Conservation (phyloP, 305 asterid species). For the Euphrasia arctica region DNA sequence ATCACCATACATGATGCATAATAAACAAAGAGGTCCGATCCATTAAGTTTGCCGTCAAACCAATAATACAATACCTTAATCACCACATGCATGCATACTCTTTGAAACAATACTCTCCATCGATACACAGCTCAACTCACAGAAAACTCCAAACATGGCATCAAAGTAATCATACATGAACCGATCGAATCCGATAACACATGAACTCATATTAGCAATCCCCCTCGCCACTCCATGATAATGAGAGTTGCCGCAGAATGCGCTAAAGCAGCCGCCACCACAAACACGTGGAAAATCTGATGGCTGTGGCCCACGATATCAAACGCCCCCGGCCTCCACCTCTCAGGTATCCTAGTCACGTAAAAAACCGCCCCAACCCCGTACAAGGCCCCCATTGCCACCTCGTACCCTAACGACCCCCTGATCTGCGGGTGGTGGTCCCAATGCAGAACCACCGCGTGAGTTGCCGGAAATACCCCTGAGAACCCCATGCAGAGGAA, state of each 20-base stretch:
- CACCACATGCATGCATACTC: too few species aligned
- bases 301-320: conserved; percentile 70
- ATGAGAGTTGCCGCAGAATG: conserved; percentile 64
- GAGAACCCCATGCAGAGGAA: conserved; percentile 85
- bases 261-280: conserved; percentile 69
- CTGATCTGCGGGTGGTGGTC: conserved; percentile 42
- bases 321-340: conserved; percentile 61
- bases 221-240: conserved; percentile 73
- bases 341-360: conserved; percentile 56
- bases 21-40: too few species aligned
- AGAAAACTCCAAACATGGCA: neutral
- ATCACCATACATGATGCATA: too few species aligned
- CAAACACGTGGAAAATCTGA: conserved; percentile 63
- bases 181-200: too few species aligned
- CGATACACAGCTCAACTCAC: too few species aligned
- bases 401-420: conserved; percentile 62
- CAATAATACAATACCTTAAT: too few species aligned
- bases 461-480: conserved; percentile 76
- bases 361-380: conserved; percentile 55
- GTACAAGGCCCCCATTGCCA: conserved; percentile 57
- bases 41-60: too few species aligned
- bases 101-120: too few species aligned
- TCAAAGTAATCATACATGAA: too few species aligned
- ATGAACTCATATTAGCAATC: too few species aligned
- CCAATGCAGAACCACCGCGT: conserved; percentile 52